A percentile compares a stretch with the other conserved stretches of the same genome.
phyloP scores from a whole-genome alignment of 139 green algal genomes.

The Chlamydomonas sp. region DNA sequence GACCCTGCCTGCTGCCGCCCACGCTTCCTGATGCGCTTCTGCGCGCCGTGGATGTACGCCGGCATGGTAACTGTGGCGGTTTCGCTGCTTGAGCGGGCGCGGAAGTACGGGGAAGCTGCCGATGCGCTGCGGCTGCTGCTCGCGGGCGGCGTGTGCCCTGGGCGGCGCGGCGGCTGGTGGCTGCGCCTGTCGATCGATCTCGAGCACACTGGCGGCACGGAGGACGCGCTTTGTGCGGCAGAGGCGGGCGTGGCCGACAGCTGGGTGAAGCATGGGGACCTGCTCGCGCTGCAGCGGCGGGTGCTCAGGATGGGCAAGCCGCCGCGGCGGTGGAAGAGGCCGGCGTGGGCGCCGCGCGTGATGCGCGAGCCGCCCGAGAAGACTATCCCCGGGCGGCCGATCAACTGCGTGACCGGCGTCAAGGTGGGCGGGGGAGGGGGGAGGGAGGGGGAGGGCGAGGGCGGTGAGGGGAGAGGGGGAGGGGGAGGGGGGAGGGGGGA shows the following conservation, averaged over 20 bases:
- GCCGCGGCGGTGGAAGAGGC: slow-evolving; percentile 62
- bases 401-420: slow-evolving; percentile 12
- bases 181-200: slow-evolving; percentile 63
- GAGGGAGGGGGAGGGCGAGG: no score
- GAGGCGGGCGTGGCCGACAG: slow-evolving; percentile 64
- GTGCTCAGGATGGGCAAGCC: slow-evolving; percentile 74
- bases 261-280: slow-evolving; percentile 59
- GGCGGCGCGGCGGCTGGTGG: slow-evolving; percentile 74
- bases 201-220: slow-evolving; percentile 53
- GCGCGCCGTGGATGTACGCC: slow-evolving; percentile 57
- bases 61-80: slow-evolving; percentile 66
- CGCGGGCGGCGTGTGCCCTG: slow-evolving; percentile 52
- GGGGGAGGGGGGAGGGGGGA: not conserved
- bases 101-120: slow-evolving; percentile 34
- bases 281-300: slow-evolving; percentile 55
- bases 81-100: slow-evolving; percentile 61
- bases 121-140: slow-evolving; percentile 63
- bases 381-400: slow-evolving; percentile 30
- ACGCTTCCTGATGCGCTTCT: slow-evolving; percentile 55
- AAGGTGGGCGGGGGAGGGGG: no score
- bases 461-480: not conserved
- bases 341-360: slow-evolving; percentile 39
- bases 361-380: slow-evolving; percentile 26
- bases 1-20: no score
- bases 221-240: slow-evolving; percentile 44